Percentiles rank a stretch among this genome's conserved stretches.
Conservation (phyloP, 228 moss, liverwort and hornwort genomes). For the Sphagnum fallax region DNA sequence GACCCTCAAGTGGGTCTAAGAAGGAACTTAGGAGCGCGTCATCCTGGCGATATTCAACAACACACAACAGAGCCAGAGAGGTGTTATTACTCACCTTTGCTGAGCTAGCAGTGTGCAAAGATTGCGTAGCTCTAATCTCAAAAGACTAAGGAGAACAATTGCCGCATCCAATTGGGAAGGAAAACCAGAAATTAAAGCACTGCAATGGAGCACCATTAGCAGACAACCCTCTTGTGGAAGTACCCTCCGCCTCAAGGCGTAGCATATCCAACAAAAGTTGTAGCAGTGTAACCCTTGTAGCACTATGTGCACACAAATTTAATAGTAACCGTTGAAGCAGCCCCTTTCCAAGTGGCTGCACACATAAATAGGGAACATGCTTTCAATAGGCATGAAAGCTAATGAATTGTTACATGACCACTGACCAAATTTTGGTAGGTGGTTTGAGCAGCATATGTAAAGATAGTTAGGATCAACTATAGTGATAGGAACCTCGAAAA, state of each 20-base stretch:
- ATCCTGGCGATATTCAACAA: no score
- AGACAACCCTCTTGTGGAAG: constrained; percentile 46
- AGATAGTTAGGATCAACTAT: no score
- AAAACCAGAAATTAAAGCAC: constrained; percentile 48
- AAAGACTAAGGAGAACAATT: constrained; percentile 69
- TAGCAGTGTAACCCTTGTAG: constrained; percentile 69
- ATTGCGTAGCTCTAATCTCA: constrained; percentile 89
- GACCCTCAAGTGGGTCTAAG: no score
- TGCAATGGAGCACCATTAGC: constrained; percentile 66
- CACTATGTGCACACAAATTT: constrained; percentile 88
- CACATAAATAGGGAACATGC: background rate
- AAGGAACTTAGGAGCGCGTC: no score
- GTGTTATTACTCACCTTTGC: constrained; percentile 88
- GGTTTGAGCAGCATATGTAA: no score
- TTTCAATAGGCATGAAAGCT: no score
- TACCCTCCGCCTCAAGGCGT: constrained; percentile 78
- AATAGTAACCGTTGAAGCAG: constrained; percentile 82
- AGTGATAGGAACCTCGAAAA: no score
- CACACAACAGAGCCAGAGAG: no score
- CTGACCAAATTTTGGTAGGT: no score
- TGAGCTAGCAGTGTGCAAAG: constrained; percentile 89
- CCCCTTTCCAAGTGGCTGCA: constrained; percentile 91
- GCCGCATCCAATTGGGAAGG: constrained; percentile 53
- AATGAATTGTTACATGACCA: no score
- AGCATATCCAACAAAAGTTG: constrained; percentile 94